phyloP scores from a whole-genome alignment of 139 green algal genomes.

The Klebsormidium nitens region DNA sequence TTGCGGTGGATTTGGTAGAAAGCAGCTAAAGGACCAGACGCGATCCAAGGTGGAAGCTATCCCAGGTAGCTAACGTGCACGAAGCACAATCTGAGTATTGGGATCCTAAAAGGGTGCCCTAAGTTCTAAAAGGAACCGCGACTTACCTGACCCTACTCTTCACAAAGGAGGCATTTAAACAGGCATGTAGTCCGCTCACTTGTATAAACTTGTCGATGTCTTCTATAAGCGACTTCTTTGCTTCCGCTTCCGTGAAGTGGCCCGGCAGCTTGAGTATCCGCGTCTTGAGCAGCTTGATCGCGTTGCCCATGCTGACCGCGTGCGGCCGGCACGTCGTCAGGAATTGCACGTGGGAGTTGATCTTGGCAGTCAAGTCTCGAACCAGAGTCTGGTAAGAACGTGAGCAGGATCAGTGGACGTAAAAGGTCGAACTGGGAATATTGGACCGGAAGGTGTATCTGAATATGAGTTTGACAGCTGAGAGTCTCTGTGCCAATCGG shows the following conservation, averaged over 20 bases:
- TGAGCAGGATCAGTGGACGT: too few relatives aligned
- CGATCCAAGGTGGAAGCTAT: too few relatives aligned
- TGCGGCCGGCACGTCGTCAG: conserved; percentile 81
- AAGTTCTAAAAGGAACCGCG: not conserved
- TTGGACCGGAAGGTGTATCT: too few relatives aligned
- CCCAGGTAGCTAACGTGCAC: too few relatives aligned
- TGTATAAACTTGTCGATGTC: conserved; percentile 49
- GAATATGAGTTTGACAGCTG: too few relatives aligned
- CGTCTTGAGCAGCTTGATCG: conserved; percentile 81
- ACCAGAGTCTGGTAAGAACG: too few relatives aligned
- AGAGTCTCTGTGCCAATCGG: too few relatives aligned
- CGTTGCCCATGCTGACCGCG: conserved; percentile 81
- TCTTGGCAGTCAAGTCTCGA: conserved; percentile 64
- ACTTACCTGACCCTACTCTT: not conserved
- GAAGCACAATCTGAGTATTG: not conserved
- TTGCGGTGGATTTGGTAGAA: too few relatives aligned
- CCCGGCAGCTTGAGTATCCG: conserved; percentile 28
- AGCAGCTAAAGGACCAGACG: too few relatives aligned
- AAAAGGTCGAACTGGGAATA: too few relatives aligned
- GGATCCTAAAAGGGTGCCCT: not conserved
- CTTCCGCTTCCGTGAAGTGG: conserved; percentile 43
- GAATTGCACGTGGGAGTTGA: conserved; percentile 81
- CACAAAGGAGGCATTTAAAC: too few relatives aligned
- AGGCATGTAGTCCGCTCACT: conserved; percentile 43
- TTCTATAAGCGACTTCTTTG: conserved; percentile 50